phyloP scores from a whole-genome alignment of 768 basidiomycete genomes.

The Mycena vitilis region DNA sequence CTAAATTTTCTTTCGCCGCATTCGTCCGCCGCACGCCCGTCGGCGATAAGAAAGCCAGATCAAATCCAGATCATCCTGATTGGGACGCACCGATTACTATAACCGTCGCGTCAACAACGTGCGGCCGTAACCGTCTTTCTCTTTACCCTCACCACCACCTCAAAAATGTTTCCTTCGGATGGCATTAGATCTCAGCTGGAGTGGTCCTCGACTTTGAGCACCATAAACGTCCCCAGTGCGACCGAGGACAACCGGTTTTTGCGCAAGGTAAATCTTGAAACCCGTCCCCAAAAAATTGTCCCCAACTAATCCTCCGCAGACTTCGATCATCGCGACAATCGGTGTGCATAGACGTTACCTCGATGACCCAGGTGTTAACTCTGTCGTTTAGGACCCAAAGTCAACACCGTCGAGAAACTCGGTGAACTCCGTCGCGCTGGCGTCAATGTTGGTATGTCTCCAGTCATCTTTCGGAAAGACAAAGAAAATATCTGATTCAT shows the following conservation, averaged over 20 bases:
- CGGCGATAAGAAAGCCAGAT: background rate
- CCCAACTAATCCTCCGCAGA: slow-evolving; percentile 61
- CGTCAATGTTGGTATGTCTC: slow-evolving; percentile 92
- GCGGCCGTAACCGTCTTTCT: slow-evolving; percentile 33
- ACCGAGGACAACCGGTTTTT: slow-evolving; percentile 85
- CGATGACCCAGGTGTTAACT: slow-evolving; percentile 30
- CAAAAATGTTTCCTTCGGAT: slow-evolving; percentile 63
- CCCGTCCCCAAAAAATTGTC: slow-evolving; percentile 24
- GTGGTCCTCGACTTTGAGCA: slow-evolving; percentile 89
- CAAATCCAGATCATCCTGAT: slow-evolving; percentile 2
- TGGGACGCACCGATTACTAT: background rate
- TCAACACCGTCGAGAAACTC: slow-evolving; percentile 91
- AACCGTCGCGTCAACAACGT: slow-evolving; percentile 26
- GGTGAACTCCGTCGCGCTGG: slow-evolving; percentile 87
- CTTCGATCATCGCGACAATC: slow-evolving; percentile 98
- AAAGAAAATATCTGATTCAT: slow-evolving; percentile 6
- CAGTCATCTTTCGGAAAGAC: background rate
- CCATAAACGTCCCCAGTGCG: slow-evolving; percentile 75
- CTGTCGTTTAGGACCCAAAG: slow-evolving; percentile 83
- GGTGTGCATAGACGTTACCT: slow-evolving; percentile 60
- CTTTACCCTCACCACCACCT: slow-evolving; percentile 33
- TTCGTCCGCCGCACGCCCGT: slow-evolving; percentile 8
- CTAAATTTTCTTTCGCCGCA: slow-evolving; percentile 4
- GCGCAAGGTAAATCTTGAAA: slow-evolving; percentile 78
- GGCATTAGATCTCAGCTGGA: slow-evolving; percentile 86